These are phyloP conservation scores for Pochonia chlamydosporia DNA, from an alignment of 2,329 filamentous ascomycete genomes.

Conservation along the genomic window DNA sequence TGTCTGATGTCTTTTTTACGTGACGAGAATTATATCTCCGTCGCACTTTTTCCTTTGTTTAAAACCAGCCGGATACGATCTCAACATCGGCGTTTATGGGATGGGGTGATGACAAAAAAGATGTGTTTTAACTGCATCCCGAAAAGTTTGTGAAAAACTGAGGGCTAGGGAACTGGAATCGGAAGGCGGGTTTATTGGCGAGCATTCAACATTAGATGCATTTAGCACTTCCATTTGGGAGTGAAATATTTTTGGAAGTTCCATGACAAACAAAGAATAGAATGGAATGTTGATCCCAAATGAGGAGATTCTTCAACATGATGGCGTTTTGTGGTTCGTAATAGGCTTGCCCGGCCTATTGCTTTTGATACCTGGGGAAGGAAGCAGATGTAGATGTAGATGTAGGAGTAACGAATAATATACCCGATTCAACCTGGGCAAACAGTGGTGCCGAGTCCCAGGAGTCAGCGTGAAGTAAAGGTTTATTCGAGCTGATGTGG, in stretches of 20 bases:
- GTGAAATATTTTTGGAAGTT: slow-evolving; percentile 16
- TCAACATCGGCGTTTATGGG: slow-evolving; percentile 53
- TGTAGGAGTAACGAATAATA: slow-evolving; percentile 11
- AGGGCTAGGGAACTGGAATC: slow-evolving; percentile 16
- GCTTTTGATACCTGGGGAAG: slow-evolving; percentile 3
- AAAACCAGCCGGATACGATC: slow-evolving; percentile 42
- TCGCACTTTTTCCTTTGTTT: slow-evolving; percentile 19
- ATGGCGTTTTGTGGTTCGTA: slow-evolving; percentile 11
- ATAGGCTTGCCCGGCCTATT: background rate
- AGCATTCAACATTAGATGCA: slow-evolving; percentile 35
- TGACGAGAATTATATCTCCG: background rate
- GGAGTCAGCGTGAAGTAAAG: background rate
- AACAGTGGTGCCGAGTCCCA: background rate
- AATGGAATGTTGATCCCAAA: slow-evolving; percentile 3
- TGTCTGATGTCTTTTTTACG: slow-evolving; percentile 12
- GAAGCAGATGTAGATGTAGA: slow-evolving; percentile 8
- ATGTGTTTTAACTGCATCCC: slow-evolving; percentile 28
- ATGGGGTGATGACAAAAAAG: slow-evolving; percentile 24
- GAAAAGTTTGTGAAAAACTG: slow-evolving; percentile 27
- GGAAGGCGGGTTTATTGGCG: slow-evolving; percentile 23
- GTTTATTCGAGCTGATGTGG: no score
- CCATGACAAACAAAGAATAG: slow-evolving; percentile 19
- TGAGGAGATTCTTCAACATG: slow-evolving; percentile 12
- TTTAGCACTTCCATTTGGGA: slow-evolving; percentile 26
- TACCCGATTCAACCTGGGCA: slow-evolving; percentile 16